Conservation (phyloP, 495 filamentous ascomycete species). For the Pseudevernia furfuracea region DNA sequence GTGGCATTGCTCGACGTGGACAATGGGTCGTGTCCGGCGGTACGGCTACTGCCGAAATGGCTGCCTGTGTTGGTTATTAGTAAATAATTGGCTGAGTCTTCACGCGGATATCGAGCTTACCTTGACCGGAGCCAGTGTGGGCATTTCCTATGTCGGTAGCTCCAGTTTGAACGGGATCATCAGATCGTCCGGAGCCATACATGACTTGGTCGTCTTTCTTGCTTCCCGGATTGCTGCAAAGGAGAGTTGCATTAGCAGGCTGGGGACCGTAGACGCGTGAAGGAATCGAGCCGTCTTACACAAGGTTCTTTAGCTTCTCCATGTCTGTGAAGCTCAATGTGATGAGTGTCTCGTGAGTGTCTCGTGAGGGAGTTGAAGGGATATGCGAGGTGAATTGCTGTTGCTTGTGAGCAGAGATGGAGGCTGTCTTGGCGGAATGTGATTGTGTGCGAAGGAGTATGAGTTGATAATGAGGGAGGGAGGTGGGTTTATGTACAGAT, state of each 20-base stretch:
- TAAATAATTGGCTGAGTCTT: not conserved
- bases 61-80: slow-evolving; percentile 16
- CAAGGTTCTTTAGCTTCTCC: slow-evolving; percentile 35
- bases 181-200: slow-evolving; percentile 32
- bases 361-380: not conserved
- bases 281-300: slow-evolving; percentile 33
- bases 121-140: slow-evolving; percentile 24
- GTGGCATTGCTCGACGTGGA: slow-evolving; percentile 19
- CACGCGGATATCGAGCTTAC: not conserved
- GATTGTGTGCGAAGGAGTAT: not conserved
- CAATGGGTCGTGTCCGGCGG: slow-evolving; percentile 16
- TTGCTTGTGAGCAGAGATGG: not conserved
- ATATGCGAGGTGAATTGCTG: not conserved
- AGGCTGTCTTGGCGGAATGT: not conserved
- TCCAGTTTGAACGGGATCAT: slow-evolving; percentile 28
- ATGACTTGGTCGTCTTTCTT: slow-evolving; percentile 38
- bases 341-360: not conserved
- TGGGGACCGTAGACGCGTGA: not conserved
- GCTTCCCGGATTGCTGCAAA: slow-evolving; percentile 31
- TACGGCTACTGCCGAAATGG: slow-evolving; percentile 24
- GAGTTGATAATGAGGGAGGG: not conserved
- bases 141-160: slow-evolving; percentile 10
- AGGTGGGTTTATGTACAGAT: not conserved
- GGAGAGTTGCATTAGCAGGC: slow-evolving; percentile 16
- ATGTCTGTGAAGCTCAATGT: slow-evolving; percentile 11